Evolutionary conservation across 345 rosid genomes (phyloP).

Genomic region (Eucalyptus coolabah): DNA sequence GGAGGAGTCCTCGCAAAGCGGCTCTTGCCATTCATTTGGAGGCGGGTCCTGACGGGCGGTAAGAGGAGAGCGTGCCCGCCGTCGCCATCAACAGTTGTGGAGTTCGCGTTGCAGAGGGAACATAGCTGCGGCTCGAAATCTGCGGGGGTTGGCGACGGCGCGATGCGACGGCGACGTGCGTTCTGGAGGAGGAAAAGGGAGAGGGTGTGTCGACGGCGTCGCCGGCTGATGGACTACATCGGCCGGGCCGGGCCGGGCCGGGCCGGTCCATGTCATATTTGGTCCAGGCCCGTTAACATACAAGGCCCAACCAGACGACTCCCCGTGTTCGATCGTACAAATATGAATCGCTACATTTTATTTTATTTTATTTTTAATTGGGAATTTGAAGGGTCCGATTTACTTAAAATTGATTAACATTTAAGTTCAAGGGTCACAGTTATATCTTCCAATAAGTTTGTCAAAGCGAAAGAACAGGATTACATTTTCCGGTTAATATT

Average conservation of each 20-base stretch:
- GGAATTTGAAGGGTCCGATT: background rate
- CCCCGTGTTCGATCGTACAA: background rate
- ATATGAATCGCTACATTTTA: background rate
- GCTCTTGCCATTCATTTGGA: slow-evolving; percentile 65
- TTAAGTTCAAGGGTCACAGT: background rate
- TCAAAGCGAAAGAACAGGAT: background rate
- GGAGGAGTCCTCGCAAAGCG: slow-evolving; percentile 27
- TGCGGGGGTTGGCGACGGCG: background rate
- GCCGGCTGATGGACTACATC: background rate
- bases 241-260: background rate
- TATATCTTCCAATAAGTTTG: background rate
- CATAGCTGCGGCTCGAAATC: background rate
- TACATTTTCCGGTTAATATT: background rate
- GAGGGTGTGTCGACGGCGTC: background rate
- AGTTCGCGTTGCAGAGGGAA: background rate
- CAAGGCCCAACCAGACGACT: background rate
- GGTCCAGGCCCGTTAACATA: background rate
- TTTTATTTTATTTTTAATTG: too few relatives aligned
- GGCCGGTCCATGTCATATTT: background rate
- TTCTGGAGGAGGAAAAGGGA: background rate
- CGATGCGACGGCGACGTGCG: background rate
- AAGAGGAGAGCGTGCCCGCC: background rate
- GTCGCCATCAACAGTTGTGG: background rate
- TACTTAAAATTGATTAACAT: background rate
- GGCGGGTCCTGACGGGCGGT: background rate